Percentiles rank a stretch among this genome's conserved stretches.
Conservation (phyloP, 805 yeast species). For the Jamesozyma lodderae region DNA sequence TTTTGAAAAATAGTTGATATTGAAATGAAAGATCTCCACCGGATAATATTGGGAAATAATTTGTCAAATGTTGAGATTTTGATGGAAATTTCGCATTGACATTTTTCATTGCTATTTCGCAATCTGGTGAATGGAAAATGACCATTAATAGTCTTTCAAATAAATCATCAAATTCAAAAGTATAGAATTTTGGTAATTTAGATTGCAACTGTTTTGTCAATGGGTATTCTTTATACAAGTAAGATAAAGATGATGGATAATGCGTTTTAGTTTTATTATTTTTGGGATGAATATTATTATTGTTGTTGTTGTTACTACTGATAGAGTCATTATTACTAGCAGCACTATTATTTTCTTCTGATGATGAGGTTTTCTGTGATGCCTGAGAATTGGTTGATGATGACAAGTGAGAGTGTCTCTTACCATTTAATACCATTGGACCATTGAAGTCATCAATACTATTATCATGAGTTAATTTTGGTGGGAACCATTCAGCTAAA, state of each 20-base stretch:
- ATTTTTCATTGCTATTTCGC: conserved; percentile 14
- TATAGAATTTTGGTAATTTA: conserved; percentile 17
- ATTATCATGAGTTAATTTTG: conserved; percentile 37
- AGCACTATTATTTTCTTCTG: neutral
- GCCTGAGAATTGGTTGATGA: neutral
- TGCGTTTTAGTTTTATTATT: neutral
- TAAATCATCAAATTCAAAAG: conserved; percentile 53
- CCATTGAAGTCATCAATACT: conserved; percentile 16
- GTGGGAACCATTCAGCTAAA: conserved; percentile 79
- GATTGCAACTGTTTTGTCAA: conserved; percentile 17
- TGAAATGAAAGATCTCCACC: conserved; percentile 30
- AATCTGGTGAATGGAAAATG: conserved; percentile 63
- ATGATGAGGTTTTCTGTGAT: neutral
- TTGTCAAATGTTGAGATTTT: conserved; percentile 7
- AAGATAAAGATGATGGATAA: conserved; percentile 7
- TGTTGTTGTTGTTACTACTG: neutral
- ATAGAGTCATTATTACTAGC: neutral
- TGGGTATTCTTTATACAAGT: conserved; percentile 26
- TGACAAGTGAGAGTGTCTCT: conserved; percentile 14
- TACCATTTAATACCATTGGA: conserved; percentile 21
- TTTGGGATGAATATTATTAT: neutral
- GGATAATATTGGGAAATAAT: conserved; percentile 28
- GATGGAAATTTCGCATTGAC: conserved; percentile 7
- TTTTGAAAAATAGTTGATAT: conserved; percentile 41
- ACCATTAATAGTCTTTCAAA: conserved; percentile 72